phyloP scores from a whole-genome alignment of 2,329 filamentous ascomycete species.

The Nothophoma quercina region DNA sequence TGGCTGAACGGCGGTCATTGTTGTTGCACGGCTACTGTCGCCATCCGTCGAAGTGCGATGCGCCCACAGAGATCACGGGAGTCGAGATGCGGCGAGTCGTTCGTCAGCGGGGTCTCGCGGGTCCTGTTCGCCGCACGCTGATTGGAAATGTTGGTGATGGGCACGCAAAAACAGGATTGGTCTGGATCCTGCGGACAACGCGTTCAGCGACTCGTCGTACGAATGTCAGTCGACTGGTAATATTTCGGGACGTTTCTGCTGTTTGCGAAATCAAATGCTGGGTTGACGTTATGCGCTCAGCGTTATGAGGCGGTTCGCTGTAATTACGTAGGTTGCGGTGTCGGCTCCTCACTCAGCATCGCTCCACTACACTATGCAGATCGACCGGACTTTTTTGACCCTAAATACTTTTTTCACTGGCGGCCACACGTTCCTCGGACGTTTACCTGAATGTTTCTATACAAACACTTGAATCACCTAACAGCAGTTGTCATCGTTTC shows the following conservation, averaged over 20 bases:
- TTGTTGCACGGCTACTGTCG: slow-evolving; percentile 25
- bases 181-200: slow-evolving; percentile 4
- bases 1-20: slow-evolving; percentile 34
- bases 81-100: slow-evolving; percentile 26
- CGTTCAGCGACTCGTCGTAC: slow-evolving; percentile 14
- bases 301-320: slow-evolving; percentile 10
- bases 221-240: slow-evolving; percentile 19
- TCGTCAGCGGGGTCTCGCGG: slow-evolving; percentile 41
- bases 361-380: slow-evolving; percentile 6
- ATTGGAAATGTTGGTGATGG: slow-evolving; percentile 27
- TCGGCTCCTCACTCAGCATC: slow-evolving; percentile 31
- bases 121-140: slow-evolving; percentile 32
- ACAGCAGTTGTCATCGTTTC: slow-evolving; percentile 15
- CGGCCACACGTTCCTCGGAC: background rate
- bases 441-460: background rate
- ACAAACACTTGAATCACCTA: slow-evolving; percentile 11
- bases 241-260: slow-evolving; percentile 15
- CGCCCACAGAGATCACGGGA: slow-evolving; percentile 11
- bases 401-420: slow-evolving; percentile 11
- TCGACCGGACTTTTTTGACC: slow-evolving; percentile 9
- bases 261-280: slow-evolving; percentile 20
- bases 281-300: slow-evolving; percentile 15
- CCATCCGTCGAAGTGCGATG: slow-evolving; percentile 34
- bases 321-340: slow-evolving; percentile 15
- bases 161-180: slow-evolving; percentile 13